phyloP scores from a whole-genome alignment of 1,284 basidiomycete species.

The Cystobasidiaceae sp. region DNA sequence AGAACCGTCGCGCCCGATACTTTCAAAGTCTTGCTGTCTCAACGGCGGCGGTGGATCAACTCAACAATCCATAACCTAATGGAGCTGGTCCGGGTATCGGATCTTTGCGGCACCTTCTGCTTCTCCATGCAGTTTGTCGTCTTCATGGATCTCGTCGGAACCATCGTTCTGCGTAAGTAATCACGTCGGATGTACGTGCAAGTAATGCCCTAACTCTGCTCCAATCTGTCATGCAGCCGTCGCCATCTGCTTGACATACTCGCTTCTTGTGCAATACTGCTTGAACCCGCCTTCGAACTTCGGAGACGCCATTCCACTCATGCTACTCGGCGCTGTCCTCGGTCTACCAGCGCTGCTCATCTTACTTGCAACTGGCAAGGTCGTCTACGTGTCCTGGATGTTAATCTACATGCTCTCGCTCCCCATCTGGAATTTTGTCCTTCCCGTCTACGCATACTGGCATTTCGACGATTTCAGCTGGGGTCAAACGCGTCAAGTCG shows the following conservation, averaged over 20 bases:
- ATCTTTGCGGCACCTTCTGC: slow-evolving; percentile 61
- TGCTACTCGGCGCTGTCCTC: slow-evolving; percentile 81
- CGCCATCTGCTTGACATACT: slow-evolving; percentile 86
- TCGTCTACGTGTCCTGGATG: slow-evolving; percentile 98
- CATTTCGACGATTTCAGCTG: slow-evolving; percentile 99
- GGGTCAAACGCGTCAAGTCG: slow-evolving; percentile 96
- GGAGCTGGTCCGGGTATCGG: slow-evolving; percentile 94
- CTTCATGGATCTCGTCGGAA: slow-evolving; percentile 84
- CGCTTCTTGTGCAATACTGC: slow-evolving; percentile 71
- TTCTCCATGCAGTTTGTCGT: slow-evolving; percentile 49
- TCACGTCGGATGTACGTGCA: not conserved
- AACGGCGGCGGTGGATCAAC: slow-evolving; percentile 98
- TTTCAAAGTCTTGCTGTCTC: slow-evolving; percentile 86
- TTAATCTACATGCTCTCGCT: slow-evolving; percentile 82
- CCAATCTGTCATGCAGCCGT: slow-evolving; percentile 63
- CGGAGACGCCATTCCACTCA: slow-evolving; percentile 87
- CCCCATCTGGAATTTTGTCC: slow-evolving; percentile 90
- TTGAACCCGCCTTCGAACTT: slow-evolving; percentile 77
- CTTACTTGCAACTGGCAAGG: slow-evolving; percentile 85
- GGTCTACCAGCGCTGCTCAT: slow-evolving; percentile 91
- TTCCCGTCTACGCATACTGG: slow-evolving; percentile 94
- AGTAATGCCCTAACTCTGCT: not conserved
- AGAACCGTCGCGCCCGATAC: slow-evolving; percentile 94
- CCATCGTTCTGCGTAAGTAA: slow-evolving; percentile 59
- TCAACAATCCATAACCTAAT: slow-evolving; percentile 98